Evolutionary conservation across 192 early-diverging fungal species (phyloP).

Genomic region (Chytriomyces sp.): DNA sequence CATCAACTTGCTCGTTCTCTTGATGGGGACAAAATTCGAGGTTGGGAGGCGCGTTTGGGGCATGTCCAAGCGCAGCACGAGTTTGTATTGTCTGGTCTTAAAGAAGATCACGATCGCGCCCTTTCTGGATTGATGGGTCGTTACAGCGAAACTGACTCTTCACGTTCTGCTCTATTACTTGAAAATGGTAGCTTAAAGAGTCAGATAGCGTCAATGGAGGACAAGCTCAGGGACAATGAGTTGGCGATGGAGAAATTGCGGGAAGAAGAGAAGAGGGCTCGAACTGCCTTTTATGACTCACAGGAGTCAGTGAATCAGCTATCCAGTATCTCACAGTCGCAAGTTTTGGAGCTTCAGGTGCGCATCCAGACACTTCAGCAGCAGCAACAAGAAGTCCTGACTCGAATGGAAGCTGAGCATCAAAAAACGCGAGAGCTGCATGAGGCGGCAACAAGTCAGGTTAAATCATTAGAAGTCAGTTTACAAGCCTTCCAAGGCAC

Average conservation of each 20-base stretch:
- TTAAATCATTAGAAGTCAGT: not conserved
- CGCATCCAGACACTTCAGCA: not conserved
- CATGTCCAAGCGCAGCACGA: not conserved
- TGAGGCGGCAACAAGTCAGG: not conserved
- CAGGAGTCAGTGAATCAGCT: not conserved
- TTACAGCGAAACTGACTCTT: slow-evolving; percentile 12
- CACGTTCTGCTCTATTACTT: not conserved
- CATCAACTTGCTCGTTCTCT: not conserved
- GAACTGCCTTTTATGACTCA: not conserved
- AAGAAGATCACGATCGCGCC: slow-evolving; percentile 4
- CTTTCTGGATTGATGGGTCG: not conserved
- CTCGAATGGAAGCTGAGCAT: not conserved
- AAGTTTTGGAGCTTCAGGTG: not conserved
- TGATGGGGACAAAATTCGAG: not conserved
- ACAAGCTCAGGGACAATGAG: not conserved
- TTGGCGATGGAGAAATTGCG: not conserved
- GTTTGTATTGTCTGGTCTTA: not conserved
- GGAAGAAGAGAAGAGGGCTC: not conserved
- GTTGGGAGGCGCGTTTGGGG: slow-evolving; percentile 12
- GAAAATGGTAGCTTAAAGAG: not conserved
- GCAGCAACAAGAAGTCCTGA: not conserved
- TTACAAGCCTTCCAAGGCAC: not conserved
- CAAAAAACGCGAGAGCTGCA: slow-evolving; percentile 1
- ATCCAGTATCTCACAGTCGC: too few species aligned
- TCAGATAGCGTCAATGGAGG: too few species aligned